Percentiles rank a stretch among this genome's conserved stretches.
These are phyloP conservation scores for Colletotrichum spinosum DNA, from an alignment of 2,329 filamentous ascomycete species.

Conservation along the genomic window DNA sequence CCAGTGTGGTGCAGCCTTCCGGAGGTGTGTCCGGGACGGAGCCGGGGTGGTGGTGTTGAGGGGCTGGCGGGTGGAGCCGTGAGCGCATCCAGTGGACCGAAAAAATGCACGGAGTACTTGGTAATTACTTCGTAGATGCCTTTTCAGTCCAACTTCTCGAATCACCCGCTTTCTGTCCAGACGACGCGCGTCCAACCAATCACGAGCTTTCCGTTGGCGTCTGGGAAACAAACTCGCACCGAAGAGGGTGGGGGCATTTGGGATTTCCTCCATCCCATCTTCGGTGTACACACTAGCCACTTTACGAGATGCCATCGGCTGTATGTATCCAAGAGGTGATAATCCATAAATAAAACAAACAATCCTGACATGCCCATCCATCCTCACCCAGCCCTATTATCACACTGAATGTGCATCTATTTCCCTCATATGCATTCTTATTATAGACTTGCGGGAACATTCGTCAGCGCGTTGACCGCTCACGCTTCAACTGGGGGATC, in stretches of 20 bases:
- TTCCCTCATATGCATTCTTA: neutral
- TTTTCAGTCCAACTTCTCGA: neutral
- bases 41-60: conserved; percentile 10
- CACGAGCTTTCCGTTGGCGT: neutral
- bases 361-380: neutral
- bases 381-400: conserved; percentile 1
- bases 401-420: neutral
- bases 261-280: conserved; percentile 9
- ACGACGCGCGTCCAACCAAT: conserved; percentile 5
- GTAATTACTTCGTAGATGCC: neutral
- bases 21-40: conserved; percentile 29
- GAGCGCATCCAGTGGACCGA: neutral
- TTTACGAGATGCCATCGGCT: neutral
- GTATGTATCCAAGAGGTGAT: conserved; percentile 2
- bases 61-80: neutral
- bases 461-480: neutral
- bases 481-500: neutral
- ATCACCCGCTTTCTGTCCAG: conserved; percentile 9
- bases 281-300: neutral
- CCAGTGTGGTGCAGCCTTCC: conserved; percentile 15
- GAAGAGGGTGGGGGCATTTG: neutral
- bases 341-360: conserved; percentile 8
- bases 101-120: neutral
- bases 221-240: neutral
- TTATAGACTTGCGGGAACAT: conserved; percentile 16